These are phyloP conservation scores for Parastagonospora nodorum DNA, from an alignment of 2,329 filamentous ascomycete genomes.

Conservation along the genomic window DNA sequence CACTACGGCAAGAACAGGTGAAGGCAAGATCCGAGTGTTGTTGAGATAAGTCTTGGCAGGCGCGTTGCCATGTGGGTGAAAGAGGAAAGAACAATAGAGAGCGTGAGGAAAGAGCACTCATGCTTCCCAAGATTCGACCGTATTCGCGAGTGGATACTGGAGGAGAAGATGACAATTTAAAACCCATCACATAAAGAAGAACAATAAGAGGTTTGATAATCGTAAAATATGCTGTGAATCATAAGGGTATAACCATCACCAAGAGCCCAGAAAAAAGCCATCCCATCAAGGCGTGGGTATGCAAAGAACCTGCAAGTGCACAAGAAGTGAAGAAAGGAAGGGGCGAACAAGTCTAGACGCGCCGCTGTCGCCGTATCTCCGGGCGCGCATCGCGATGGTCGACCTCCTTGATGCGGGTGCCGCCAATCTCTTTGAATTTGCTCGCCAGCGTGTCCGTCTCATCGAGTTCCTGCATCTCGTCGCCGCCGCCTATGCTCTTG, in stretches of 20 bases:
- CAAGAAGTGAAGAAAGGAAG: background rate
- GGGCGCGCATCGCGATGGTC: constrained; percentile 19
- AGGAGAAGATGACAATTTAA: background rate
- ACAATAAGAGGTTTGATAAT: background rate
- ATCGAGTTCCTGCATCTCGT: constrained; percentile 76
- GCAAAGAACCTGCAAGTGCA: constrained; percentile 7
- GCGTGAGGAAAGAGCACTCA: background rate
- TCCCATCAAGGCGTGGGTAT: constrained; percentile 11
- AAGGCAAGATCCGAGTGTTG: no score
- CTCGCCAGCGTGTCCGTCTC: constrained; percentile 67
- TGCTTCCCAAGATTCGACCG: no score
- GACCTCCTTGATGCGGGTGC: constrained; percentile 62
- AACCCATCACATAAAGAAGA: background rate
- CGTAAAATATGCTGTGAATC: constrained; percentile 9
- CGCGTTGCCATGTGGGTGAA: no score
- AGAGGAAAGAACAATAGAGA: background rate
- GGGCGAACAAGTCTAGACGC: constrained; percentile 1
- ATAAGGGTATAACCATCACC: constrained; percentile 22
- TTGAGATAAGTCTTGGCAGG: no score
- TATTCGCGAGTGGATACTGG: no score
- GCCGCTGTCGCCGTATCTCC: constrained; percentile 12
- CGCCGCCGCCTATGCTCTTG: constrained; percentile 85
- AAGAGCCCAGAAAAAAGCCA: constrained; percentile 5
- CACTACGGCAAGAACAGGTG: no score
- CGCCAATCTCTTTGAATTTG: constrained; percentile 75